Conservation (phyloP, 306 rosid genomes). For the Vigna reflexopilosa region DNA sequence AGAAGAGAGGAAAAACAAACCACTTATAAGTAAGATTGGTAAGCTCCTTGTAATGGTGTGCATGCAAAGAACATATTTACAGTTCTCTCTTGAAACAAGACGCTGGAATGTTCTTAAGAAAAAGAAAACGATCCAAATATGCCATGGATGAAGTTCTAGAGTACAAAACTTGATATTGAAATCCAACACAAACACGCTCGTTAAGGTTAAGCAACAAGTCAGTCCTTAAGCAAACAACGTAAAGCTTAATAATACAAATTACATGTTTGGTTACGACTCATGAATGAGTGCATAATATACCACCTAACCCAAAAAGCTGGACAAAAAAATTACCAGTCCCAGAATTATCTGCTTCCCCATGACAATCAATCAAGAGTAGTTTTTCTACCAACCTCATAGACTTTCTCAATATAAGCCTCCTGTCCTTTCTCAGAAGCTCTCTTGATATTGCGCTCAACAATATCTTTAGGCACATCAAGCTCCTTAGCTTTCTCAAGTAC, state of each 20-base stretch:
- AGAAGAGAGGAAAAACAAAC: constrained; percentile 32
- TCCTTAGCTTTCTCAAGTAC: constrained; percentile 90
- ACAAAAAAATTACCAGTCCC: background rate
- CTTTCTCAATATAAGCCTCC: constrained; percentile 89
- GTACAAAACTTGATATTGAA: constrained; percentile 5
- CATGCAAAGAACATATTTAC: constrained; percentile 9
- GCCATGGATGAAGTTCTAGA: constrained; percentile 8
- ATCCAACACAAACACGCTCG: background rate
- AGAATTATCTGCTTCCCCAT: background rate
- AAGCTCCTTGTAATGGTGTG: constrained; percentile 9
- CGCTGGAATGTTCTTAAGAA: constrained; percentile 19
- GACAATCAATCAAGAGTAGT: constrained; percentile 39
- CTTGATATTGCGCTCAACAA: constrained; percentile 88
- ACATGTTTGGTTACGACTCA: background rate
- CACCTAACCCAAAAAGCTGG: constrained; percentile 10
- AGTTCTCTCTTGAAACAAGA: constrained; percentile 18
- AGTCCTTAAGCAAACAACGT: background rate
- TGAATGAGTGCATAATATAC: background rate
- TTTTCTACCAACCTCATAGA: constrained; percentile 68
- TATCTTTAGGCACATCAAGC: constrained; percentile 92
- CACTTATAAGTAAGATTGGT: constrained; percentile 1
- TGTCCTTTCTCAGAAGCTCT: constrained; percentile 92
- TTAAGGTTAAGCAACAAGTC: background rate
- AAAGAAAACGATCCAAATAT: constrained; percentile 25
- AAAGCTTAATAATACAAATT: background rate